Base-by-base conservation (phyloP, 2,329 filamentous ascomycete genomes). In the Cercospora canescens region DNA sequence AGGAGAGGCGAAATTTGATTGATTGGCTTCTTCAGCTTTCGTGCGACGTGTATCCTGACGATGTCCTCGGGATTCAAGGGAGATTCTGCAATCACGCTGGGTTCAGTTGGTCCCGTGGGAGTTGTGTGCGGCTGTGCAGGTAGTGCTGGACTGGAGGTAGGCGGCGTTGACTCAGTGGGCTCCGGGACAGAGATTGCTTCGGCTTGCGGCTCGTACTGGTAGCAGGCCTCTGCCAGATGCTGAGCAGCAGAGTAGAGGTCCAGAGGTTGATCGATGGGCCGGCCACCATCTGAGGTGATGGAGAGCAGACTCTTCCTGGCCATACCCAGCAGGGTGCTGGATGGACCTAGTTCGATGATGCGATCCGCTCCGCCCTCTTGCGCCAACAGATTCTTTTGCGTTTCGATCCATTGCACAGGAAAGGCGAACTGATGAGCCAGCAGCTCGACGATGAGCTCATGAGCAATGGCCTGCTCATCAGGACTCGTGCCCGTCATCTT, bases 341-440 rank as follows among this genome's bases (percentile, higher is more conserved):
- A 94, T 28, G 95, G 95, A 79, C 95, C 95, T 74, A 99, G 91
- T 81, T 99, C 95, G 75, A 99, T 95, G 77, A 99, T 96, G 78
- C 95, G 90, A 86, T 99, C 95, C 59, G 95, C 96, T 60, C 89
- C 91, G 41, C 41, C 41, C 84, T 96, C 95, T 81, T 98, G 93
- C 71, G 91, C 94, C 74, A 99, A 91, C 77, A 99, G 95, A 75
- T 99, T 95, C 94, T 99, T 95, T 83, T 99, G 95, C 63, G 95
- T 99, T 84, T 99, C 95, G 81, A 99, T 99, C 95, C 95, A 99
- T 89, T 95, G 90, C 75, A 99, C 95, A 59, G 95, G 95, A 62
- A 94, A 98, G 76, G 95, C 95, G 81, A 99, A 99, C 80, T 99
- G 95, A 83, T 98, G 99, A 85, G 95, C 95, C 74, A 99, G 89